A percentile compares a stretch with the other conserved stretches of the same genome.
These are phyloP conservation scores for Xylaria arbuscula DNA, from an alignment of 2,329 filamentous ascomycete genomes.

Conservation along the genomic window DNA sequence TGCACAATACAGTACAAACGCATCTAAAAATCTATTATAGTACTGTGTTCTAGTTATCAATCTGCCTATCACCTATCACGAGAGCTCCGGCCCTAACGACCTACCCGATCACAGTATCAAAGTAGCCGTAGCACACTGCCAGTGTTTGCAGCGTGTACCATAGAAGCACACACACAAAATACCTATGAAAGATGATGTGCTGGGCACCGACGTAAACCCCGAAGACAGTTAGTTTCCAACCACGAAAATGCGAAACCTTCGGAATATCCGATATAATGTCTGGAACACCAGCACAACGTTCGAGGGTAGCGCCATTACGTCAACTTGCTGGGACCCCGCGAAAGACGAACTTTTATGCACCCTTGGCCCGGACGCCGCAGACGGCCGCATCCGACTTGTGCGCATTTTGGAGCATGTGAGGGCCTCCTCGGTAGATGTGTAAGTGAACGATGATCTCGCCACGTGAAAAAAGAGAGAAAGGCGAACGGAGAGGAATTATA, in stretches of 20 bases:
- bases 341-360: slow-evolving; percentile 83
- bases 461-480: slow-evolving; percentile 1
- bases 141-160: slow-evolving; percentile 8
- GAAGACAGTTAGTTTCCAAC: slow-evolving; percentile 5
- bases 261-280: slow-evolving; percentile 76
- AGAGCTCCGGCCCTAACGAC: slow-evolving; percentile 22
- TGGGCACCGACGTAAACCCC: slow-evolving; percentile 19
- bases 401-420: slow-evolving; percentile 61
- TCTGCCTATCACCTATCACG: slow-evolving; percentile 17
- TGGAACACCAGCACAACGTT: slow-evolving; percentile 67
- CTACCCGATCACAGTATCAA: slow-evolving; percentile 6
- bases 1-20: slow-evolving; percentile 3
- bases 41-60: slow-evolving; percentile 19
- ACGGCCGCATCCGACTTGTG: slow-evolving; percentile 77
- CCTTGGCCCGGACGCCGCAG: slow-evolving; percentile 80
- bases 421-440: slow-evolving; percentile 54
- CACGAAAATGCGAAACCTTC: slow-evolving; percentile 84
- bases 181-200: slow-evolving; percentile 16
- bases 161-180: slow-evolving; percentile 22
- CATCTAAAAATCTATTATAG: slow-evolving; percentile 2
- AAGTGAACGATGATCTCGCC: slow-evolving; percentile 43
- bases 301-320: slow-evolving; percentile 69
- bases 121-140: neutral
- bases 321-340: slow-evolving; percentile 86
- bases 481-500: neutral